A percentile compares a stretch with the other conserved stretches of the same genome.
Conservation (phyloP, 768 basidiomycete species). For the Rhodotorula kratochvilovae region DNA sequence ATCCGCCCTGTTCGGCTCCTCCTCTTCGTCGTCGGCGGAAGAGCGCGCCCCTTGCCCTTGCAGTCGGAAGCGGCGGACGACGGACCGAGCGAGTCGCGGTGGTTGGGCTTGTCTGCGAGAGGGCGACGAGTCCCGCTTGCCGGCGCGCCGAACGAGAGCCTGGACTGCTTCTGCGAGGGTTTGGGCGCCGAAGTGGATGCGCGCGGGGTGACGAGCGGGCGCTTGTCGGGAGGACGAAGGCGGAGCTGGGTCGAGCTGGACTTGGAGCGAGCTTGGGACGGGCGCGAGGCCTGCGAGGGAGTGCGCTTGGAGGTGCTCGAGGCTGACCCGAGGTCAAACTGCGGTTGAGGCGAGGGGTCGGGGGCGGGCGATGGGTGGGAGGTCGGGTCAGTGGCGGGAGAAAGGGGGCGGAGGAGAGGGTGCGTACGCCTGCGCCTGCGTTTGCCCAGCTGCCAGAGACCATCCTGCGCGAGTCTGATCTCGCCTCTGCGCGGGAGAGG, state of each 20-base stretch:
- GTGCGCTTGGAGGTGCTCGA: neutral
- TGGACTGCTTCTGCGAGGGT: neutral
- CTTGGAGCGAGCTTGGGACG: neutral
- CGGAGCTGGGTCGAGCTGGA: neutral
- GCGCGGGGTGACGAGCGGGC: constrained; percentile 11
- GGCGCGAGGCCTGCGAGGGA: neutral
- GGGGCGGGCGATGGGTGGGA: neutral
- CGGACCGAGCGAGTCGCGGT: neutral
- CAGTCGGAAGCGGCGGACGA: neutral
- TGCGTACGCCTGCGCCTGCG: neutral
- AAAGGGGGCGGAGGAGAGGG: neutral
- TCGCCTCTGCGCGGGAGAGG: neutral
- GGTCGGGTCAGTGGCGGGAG: neutral
- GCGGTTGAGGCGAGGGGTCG: too few species aligned
- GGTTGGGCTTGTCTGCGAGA: neutral
- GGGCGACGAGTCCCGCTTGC: neutral
- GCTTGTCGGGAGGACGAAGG: constrained; percentile 10
- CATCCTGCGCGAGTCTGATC: neutral
- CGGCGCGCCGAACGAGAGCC: neutral
- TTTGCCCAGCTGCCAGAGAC: neutral
- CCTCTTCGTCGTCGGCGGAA: neutral
- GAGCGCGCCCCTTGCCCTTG: neutral
- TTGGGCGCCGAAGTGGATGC: neutral
- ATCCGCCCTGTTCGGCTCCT: neutral
- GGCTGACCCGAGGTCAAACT: neutral